These are phyloP conservation scores for Backusella macrospora DNA, from an alignment of 192 early-diverging fungal species.

Conservation along the genomic window DNA sequence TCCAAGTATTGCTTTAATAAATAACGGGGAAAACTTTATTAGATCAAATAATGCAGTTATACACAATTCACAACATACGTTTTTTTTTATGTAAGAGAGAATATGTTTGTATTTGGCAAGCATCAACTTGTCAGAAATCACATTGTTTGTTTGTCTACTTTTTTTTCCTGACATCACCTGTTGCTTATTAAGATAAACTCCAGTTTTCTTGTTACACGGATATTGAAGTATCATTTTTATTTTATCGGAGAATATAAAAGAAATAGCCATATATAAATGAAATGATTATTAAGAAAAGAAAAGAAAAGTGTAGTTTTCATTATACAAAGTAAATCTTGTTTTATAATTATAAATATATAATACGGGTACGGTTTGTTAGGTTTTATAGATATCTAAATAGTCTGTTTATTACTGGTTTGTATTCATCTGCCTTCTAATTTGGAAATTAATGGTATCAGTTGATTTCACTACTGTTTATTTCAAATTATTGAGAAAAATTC, in stretches of 20 bases:
- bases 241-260: not conserved
- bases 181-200: no score
- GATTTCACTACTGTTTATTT: no score
- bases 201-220: not conserved
- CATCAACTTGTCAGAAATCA: constrained; percentile 3
- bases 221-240: not conserved
- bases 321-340: no score
- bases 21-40: not conserved
- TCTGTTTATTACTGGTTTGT: no score
- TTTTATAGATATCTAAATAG: no score
- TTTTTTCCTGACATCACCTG: constrained; percentile 1
- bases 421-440: no score
- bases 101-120: not conserved
- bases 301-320: no score
- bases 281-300: not conserved
- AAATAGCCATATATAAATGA: not conserved
- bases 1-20: not conserved
- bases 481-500: no score
- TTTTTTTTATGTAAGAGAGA: not conserved
- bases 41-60: not conserved
- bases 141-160: not conserved
- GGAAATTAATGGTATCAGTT: no score
- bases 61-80: not conserved
- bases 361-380: no score
- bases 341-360: no score